Evolutionary conservation across 2,329 filamentous ascomycete genomes (phyloP).

Genomic region (Aspergillus sp.): DNA sequence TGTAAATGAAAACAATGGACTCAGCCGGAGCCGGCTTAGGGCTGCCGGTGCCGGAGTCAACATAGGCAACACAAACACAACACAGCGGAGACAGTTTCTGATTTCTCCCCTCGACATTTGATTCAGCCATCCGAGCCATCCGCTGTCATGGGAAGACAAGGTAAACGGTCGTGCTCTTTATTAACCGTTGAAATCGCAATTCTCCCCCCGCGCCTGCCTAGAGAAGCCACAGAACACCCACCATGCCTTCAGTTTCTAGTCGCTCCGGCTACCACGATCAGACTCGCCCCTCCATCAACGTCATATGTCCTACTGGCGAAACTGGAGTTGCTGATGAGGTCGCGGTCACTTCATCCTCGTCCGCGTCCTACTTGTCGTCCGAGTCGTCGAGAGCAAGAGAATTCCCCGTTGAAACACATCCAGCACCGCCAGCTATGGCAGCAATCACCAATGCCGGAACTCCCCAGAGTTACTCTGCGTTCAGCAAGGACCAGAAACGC

Average conservation of each 20-base stretch:
- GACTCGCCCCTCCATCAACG: neutral
- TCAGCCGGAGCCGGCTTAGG: too few species aligned
- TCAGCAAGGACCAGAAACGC: slow-evolving; percentile 31
- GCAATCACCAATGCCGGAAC: neutral
- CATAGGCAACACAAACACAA: too few species aligned
- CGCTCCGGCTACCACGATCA: neutral
- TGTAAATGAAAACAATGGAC: too few species aligned
- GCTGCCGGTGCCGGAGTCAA: too few species aligned
- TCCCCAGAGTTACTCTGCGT: slow-evolving; percentile 26
- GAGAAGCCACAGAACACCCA: neutral
- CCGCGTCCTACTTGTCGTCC: neutral
- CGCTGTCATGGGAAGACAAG: too few species aligned
- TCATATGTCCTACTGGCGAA: neutral
- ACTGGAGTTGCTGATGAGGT: neutral
- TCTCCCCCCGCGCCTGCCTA: neutral
- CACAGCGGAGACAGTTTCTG: neutral
- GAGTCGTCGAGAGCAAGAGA: neutral
- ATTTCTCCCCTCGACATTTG: neutral
- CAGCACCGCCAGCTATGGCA: neutral
- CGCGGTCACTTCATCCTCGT: neutral
- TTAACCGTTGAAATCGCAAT: too few species aligned
- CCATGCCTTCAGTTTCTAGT: neutral
- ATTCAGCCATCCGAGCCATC: too few species aligned
- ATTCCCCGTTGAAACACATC: neutral
- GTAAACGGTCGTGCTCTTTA: too few species aligned